phyloP scores from a whole-genome alignment of 176 grass and related monocot species.

The Oryza glaberrima region DNA sequence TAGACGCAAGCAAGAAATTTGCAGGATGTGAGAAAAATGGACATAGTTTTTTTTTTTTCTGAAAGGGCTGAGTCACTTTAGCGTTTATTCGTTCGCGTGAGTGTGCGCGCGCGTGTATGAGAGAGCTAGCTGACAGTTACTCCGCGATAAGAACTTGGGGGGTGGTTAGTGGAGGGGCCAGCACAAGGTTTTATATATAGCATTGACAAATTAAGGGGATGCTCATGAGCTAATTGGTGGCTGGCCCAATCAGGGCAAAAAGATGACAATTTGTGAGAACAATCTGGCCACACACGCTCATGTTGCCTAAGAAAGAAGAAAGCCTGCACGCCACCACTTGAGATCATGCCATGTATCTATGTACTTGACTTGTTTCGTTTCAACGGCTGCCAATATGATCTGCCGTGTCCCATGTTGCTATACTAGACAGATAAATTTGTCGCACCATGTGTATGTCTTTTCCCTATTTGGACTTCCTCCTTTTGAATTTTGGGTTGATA shows the following conservation, averaged over 20 bases:
- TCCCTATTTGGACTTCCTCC: neutral
- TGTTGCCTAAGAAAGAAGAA: constrained; percentile 34
- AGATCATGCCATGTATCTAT: constrained; percentile 2
- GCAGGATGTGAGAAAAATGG: constrained; percentile 24
- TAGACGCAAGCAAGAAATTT: neutral
- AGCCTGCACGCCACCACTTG: neutral
- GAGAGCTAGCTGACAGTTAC: constrained; percentile 32
- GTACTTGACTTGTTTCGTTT: constrained; percentile 11
- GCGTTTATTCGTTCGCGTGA: neutral
- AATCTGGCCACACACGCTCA: constrained; percentile 50
- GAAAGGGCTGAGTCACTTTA: constrained; percentile 18
- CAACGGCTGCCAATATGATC: constrained; percentile 29
- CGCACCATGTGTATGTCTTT: neutral
- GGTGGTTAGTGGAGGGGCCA: constrained; percentile 35
- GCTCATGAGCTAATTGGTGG: constrained; percentile 37
- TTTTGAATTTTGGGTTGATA: neutral
- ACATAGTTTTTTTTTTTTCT: neutral
- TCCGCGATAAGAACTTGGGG: constrained; percentile 29
- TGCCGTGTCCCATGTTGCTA: constrained; percentile 21
- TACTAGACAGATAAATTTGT: neutral
- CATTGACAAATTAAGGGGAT: constrained; percentile 49
- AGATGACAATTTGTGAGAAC: constrained; percentile 32
- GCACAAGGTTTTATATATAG: constrained; percentile 46
- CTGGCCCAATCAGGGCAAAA: constrained; percentile 36
- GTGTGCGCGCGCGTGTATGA: neutral